Conservation (phyloP, 768 basidiomycete genomes). For the Russula olivacea region DNA sequence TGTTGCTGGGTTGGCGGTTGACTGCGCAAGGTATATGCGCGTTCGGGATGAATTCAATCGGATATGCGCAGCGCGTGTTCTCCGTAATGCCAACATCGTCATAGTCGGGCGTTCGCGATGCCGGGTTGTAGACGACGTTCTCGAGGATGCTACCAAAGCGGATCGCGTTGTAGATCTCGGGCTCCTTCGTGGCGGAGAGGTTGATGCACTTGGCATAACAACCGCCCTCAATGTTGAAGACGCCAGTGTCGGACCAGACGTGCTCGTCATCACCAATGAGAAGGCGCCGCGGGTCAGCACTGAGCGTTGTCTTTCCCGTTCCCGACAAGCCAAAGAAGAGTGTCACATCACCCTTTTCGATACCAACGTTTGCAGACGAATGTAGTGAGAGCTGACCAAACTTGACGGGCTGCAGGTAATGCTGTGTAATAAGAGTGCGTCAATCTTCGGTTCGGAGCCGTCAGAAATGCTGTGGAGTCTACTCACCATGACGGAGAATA, state of each 20-base stretch:
- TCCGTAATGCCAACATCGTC: constrained; percentile 96
- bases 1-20: constrained; percentile 83
- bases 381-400: constrained; percentile 97
- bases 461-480: not conserved
- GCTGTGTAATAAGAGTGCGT: constrained; percentile 39
- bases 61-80: constrained; percentile 99
- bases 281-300: constrained; percentile 88
- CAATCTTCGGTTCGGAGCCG: constrained; percentile 5
- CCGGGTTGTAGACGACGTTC: constrained; percentile 95
- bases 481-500: constrained; percentile 93
- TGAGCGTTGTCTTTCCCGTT: constrained; percentile 97
- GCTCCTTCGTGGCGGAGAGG: constrained; percentile 94
- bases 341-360: constrained; percentile 83
- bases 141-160: constrained; percentile 95
- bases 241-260: constrained; percentile 97
- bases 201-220: constrained; percentile 99
- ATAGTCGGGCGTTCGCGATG: constrained; percentile 81
- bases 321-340: constrained; percentile 99
- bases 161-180: constrained; percentile 95
- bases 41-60: constrained; percentile 95
- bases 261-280: constrained; percentile 99
- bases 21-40: constrained; percentile 91
- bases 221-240: constrained; percentile 99
- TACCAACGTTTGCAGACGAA: constrained; percentile 95
- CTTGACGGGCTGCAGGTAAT: constrained; percentile 98